Evolutionary conservation across 2,329 filamentous ascomycete genomes (phyloP), one percentile per base, ranked within the genome.

Genomic region (Dryadomyces quercus-mongolicae): DNA sequence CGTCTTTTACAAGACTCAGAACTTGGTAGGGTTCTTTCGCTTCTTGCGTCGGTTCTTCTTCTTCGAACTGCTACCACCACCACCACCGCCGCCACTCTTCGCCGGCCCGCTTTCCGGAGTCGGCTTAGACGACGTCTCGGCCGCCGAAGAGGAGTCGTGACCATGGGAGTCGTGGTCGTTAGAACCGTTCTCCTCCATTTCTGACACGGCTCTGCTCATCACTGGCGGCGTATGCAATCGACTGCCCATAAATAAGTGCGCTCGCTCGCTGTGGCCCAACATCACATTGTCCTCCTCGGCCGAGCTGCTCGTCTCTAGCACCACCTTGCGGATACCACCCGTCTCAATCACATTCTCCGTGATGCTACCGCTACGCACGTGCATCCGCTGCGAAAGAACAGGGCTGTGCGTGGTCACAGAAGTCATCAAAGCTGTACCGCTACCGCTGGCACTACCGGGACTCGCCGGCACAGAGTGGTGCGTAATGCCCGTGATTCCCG

Each of bases 301-400:
- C 13, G 67, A 67, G 56, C 64, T 67, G 2, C 60, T 64, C 7
- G 66, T 68, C 56, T 69, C 67, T 13, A 92, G 72, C 1, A 92
- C 80, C 47, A 89, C 80, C 68, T 92, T 92, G 59, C 81, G 80
- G 52, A 90, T 77, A 2, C 87, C 87, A 54, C 84, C 81, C 2
- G 84, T 74, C 62, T 91, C 84, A 54, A 90, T 72, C n/a, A 87
- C 73, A 57, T 86, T 87, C 67, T 91, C 86, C 0, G 86, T 89
- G 61, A 91, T 88, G 64, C 84, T 88, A 31, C 87, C 86, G 60
- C 83, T 88, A 55, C 85, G 76, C 6, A 83, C 82, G 5, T 40
- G 36, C 36, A 74, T 72, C 12, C 75, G 54, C 36, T 61, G 62
- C 18, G 60, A 55, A 7, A 48, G 43, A 8, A 59, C 52, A 4